Base-by-base conservation (phyloP, 2,329 filamentous ascomycete genomes). In the Microsporum ferrugineum region DNA sequence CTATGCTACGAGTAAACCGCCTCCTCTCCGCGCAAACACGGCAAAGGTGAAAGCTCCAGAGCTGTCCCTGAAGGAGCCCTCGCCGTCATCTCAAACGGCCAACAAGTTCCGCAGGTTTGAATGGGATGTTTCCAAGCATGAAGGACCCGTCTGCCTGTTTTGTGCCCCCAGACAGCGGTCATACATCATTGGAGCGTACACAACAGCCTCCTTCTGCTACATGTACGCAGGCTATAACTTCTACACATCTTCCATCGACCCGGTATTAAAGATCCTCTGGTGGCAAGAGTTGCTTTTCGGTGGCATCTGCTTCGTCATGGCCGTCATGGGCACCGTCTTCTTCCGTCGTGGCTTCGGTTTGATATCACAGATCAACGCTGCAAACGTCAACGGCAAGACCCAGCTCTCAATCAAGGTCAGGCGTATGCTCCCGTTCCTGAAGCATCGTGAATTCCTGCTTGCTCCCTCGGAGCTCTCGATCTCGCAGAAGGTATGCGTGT, bases 91-190 rank as follows among this genome's bases (percentile, higher is more conserved):
- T 3, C 38, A 36, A 53, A 2, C 47, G n/a, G 53, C 56, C 41
- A 58, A 41, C 7, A 59, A 56, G 49, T 64, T 65, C 36, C 59
- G 60, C 49, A 62, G 59, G 49, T 65, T 66, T 39, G 59, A 61
- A 33, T 61, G 23, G 23, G 38, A 78, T 62, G 78, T 89, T 41
- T 80, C 82, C 12, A 75, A 76, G 62, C 57, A 31, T 38, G 14
- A 43, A n/a, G 81, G 82, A 64, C 78, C 81, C 3, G 84, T 86
- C 5, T 72, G 82, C 2, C 77, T 89, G 49, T 89, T 88, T 75
- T 78, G 85, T 67, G 80, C 82, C 1, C 83, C 84, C 12, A 84
- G 84, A 0, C 85, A 88, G 67, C 80, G 81, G 61, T 78, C 79
- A 72, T 87, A 85, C 71, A 79, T 86, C 64, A 69, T 82, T 65